Evolutionary conservation across 2,329 filamentous ascomycete species (phyloP).

Genomic region (Beauveria rudraprayagi): DNA sequence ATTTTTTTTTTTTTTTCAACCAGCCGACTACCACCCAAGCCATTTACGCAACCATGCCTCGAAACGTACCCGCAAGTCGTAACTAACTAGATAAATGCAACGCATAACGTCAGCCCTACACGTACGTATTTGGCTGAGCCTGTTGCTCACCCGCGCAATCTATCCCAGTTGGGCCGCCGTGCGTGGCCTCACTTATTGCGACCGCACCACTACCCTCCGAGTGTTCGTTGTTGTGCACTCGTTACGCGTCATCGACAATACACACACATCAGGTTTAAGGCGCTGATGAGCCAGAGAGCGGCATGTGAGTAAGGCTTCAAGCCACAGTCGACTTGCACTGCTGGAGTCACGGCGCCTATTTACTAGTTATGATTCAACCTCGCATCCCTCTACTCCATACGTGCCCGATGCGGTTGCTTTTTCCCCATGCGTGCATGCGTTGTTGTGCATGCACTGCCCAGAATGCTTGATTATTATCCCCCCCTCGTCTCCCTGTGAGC

Average conservation of each 20-base stretch:
- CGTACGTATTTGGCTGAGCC: neutral
- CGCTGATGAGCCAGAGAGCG: too few species aligned
- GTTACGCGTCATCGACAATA: too few species aligned
- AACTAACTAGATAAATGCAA: neutral
- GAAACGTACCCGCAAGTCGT: neutral
- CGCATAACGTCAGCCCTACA: neutral
- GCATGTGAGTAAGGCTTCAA: neutral
- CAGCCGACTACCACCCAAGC: neutral
- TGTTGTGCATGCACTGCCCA: neutral
- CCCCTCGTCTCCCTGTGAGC: neutral
- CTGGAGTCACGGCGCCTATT: neutral
- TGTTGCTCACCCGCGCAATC: neutral
- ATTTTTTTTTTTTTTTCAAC: too few species aligned
- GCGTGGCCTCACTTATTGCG: too few species aligned
- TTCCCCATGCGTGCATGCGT: neutral
- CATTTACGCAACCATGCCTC: slow-evolving; percentile 1
- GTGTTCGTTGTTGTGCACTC: too few species aligned
- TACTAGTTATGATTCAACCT: neutral
- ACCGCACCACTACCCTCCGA: too few species aligned
- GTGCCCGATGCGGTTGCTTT: neutral
- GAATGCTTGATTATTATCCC: too few species aligned
- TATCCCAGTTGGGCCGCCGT: neutral
- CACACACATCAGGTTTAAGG: too few species aligned
- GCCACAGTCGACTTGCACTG: neutral
- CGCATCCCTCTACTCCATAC: neutral